Percentiles rank a stretch among this genome's conserved stretches.
Evolutionary conservation across 1,284 basidiomycete genomes (phyloP).

Genomic region (Apiotrichum montevideense): DNA sequence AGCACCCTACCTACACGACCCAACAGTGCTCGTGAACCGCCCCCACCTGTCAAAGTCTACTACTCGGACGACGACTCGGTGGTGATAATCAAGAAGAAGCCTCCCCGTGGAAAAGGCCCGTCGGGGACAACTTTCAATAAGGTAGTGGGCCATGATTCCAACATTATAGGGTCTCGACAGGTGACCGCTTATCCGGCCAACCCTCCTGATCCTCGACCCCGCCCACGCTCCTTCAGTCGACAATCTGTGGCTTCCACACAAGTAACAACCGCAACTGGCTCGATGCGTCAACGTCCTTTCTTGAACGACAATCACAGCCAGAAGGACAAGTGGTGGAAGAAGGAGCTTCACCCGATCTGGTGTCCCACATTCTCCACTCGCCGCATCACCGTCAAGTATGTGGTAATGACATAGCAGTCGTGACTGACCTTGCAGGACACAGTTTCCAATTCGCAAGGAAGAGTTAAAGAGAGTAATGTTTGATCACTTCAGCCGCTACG

Average conservation of each 20-base stretch:
- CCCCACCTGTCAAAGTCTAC: constrained; percentile 2
- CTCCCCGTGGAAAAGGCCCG: too few relatives aligned
- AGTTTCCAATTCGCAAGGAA: constrained; percentile 20
- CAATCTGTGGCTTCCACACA: neutral
- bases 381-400: constrained; percentile 27
- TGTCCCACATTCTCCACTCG: constrained; percentile 21
- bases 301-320: neutral
- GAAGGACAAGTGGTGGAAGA: constrained; percentile 20
- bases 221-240: neutral
- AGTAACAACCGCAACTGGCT: neutral
- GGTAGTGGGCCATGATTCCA: too few relatives aligned
- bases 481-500: constrained; percentile 31
- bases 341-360: constrained; percentile 25
- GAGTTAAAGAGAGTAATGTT: constrained; percentile 10
- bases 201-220: too few relatives aligned
- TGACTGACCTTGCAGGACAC: constrained; percentile 18
- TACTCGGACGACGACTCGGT: constrained; percentile 10
- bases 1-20: constrained; percentile 4
- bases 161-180: too few relatives aligned
- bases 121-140: too few relatives aligned
- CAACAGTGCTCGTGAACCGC: constrained; percentile 4
- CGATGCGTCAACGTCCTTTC: neutral
- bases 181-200: too few relatives aligned
- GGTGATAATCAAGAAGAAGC: neutral
- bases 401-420: neutral